These are phyloP conservation scores for Pseudovirgaria hyperparasitica DNA, from an alignment of 2,329 filamentous ascomycete genomes.

Conservation along the genomic window DNA sequence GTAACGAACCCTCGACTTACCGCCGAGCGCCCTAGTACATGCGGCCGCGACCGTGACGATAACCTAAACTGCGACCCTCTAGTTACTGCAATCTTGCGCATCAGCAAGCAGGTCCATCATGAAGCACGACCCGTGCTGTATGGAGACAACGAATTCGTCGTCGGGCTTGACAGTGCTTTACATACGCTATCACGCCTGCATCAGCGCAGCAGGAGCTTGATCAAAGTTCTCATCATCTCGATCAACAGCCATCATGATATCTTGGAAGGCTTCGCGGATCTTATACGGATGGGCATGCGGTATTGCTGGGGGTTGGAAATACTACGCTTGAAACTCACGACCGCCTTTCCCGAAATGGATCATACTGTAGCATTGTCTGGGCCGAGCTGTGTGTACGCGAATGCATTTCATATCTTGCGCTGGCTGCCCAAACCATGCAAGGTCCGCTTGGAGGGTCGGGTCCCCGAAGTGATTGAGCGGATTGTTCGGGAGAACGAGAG, in stretches of 20 bases:
- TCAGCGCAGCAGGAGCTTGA: conserved; percentile 29
- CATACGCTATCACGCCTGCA: conserved; percentile 26
- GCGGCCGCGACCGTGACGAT: background rate
- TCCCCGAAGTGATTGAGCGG: conserved; percentile 24
- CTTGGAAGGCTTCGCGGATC: conserved; percentile 32
- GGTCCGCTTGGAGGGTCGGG: conserved; percentile 27
- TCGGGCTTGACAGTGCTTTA: conserved; percentile 25
- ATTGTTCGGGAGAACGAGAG: conserved; percentile 31
- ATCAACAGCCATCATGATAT: conserved; percentile 34
- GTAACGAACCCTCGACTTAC: background rate
- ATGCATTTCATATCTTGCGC: conserved; percentile 33
- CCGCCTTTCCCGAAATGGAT: conserved; percentile 18
- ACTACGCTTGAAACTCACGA: conserved; percentile 27
- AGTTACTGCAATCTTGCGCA: conserved; percentile 24
- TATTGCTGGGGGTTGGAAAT: conserved; percentile 33
- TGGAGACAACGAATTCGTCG: conserved; percentile 25
- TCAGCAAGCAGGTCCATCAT: conserved; percentile 26
- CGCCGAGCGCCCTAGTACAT: background rate
- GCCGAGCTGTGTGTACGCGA: conserved; percentile 31
- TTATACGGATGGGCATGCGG: conserved; percentile 30
- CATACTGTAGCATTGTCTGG: conserved; percentile 9
- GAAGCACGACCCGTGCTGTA: conserved; percentile 30
- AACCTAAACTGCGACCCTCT: conserved; percentile 18
- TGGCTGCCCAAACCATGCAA: conserved; percentile 32
- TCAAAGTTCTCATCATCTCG: conserved; percentile 30